Conservation (phyloP, 2,329 filamentous ascomycete genomes). For the Fusarium graminum region DNA sequence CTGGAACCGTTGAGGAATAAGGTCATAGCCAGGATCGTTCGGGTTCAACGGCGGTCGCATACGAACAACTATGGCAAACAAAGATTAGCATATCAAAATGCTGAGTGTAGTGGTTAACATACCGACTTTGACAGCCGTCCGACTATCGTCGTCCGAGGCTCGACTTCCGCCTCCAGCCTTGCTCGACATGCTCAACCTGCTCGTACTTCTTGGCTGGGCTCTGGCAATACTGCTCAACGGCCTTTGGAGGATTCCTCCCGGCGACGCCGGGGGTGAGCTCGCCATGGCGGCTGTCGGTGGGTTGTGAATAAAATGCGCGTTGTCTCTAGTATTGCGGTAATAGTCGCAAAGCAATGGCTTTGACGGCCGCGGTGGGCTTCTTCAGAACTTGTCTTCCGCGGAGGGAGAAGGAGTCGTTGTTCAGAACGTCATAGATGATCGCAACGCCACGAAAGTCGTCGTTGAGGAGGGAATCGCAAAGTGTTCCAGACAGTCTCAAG, state of each 20-base stretch:
- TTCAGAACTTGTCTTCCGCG: slow-evolving; percentile 33
- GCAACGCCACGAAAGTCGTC: slow-evolving; percentile 31
- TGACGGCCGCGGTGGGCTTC: slow-evolving; percentile 36
- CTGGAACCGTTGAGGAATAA: slow-evolving; percentile 96
- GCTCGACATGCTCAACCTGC: slow-evolving; percentile 86
- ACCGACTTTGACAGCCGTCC: slow-evolving; percentile 97
- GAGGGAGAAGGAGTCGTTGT: slow-evolving; percentile 33
- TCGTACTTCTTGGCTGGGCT: slow-evolving; percentile 79
- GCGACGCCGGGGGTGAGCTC: slow-evolving; percentile 78
- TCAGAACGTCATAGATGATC: slow-evolving; percentile 48
- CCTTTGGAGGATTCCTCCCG: slow-evolving; percentile 67
- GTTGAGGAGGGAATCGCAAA: slow-evolving; percentile 37
- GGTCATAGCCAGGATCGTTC: slow-evolving; percentile 90
- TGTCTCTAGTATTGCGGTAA: slow-evolving; percentile 34
- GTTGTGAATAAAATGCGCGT: slow-evolving; percentile 30
- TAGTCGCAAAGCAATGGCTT: slow-evolving; percentile 27
- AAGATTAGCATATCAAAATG: slow-evolving; percentile 6
- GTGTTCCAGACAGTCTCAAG: slow-evolving; percentile 44
- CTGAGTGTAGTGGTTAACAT: slow-evolving; percentile 59
- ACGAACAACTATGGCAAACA: slow-evolving; percentile 78
- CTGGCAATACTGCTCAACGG: slow-evolving; percentile 86
- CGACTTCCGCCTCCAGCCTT: slow-evolving; percentile 82
- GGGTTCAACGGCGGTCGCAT: slow-evolving; percentile 88
- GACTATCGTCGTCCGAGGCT: slow-evolving; percentile 89
- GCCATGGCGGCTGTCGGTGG: slow-evolving; percentile 64